Conservation (phyloP, 768 basidiomycete genomes). For the Amanita fuliginea region DNA sequence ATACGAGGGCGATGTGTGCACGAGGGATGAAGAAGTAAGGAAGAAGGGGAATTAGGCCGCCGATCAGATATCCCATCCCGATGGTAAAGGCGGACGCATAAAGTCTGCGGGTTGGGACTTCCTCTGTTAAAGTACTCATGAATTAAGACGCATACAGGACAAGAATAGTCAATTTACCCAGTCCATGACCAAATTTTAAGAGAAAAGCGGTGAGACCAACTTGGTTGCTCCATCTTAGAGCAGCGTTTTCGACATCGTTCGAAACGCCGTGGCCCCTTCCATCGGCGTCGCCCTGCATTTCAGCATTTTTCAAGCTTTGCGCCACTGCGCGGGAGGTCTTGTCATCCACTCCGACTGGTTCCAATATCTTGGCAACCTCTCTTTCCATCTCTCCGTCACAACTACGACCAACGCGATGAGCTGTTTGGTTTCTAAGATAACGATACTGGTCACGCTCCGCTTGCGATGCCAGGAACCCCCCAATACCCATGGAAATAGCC, state of each 20-base stretch:
- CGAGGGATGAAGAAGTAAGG: constrained; percentile 83
- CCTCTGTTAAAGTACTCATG: constrained; percentile 40
- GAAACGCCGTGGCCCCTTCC: constrained; percentile 11
- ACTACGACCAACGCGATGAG: constrained; percentile 74
- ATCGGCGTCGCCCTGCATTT: constrained; percentile 28
- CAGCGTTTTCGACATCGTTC: constrained; percentile 44
- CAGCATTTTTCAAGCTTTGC: constrained; percentile 56
- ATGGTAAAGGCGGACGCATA: constrained; percentile 93
- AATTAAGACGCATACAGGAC: not conserved
- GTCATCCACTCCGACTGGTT: constrained; percentile 84
- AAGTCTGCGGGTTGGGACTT: constrained; percentile 73
- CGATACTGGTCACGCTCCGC: constrained; percentile 93
- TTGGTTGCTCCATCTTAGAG: constrained; percentile 58
- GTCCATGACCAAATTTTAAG: constrained; percentile 90
- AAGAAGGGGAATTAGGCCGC: constrained; percentile 85
- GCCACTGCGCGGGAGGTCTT: constrained; percentile 71
- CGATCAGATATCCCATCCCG: constrained; percentile 87
- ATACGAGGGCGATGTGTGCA: constrained; percentile 60
- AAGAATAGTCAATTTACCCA: constrained; percentile 41
- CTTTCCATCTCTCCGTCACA: constrained; percentile 96
- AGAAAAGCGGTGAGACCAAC: constrained; percentile 90
- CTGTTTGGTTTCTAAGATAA: constrained; percentile 64
- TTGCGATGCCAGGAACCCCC: constrained; percentile 95
- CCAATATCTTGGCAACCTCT: constrained; percentile 82
- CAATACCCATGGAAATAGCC: constrained; percentile 96